Base-by-base conservation (phyloP, 257 asterid species). In the Catharanthus roseus region DNA sequence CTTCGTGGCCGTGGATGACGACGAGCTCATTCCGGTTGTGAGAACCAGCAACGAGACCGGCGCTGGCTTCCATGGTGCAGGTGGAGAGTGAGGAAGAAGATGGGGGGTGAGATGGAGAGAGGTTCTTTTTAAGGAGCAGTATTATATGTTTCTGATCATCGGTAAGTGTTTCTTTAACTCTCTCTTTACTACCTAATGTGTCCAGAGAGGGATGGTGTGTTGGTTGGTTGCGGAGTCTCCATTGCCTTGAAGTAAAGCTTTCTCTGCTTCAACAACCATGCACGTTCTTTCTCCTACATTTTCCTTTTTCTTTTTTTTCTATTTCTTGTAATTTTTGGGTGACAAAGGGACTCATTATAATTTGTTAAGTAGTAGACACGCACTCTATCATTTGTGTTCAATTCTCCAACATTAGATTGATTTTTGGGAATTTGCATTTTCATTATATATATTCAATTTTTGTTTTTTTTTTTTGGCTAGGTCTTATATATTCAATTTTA, bases 11-110 rank as follows among this genome's bases (percentile, higher is more conserved):
- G 34, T 90, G 97, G 71, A 92, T 92, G 85, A 92, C 98, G 2
- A 93, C 93, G 5, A 93, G 97, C 79, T 93, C 98, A 70, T 93
- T 93, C 82, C 96, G 93, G 82, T 90, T 93, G 72, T 93, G 98
- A 29, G 98, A 93, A 77, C 98, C 98, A 7, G 98, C 98, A 5
- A 93, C 98, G 8, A 90, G 93, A 62, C 98, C 98, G 0, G 97
- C 98, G 39, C 90, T 84, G 72, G 98, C 98, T 86, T 93, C 97
- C 98, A 93, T 92, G 75, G 26, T 62, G 70, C 71, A 4, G 41
- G 42, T 38, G 42, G 23, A 64, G 33, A 50, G 72, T 49, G 26
- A 66, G 54, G 75, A 3, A 51, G 39, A 28, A 53, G n/a, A 71
- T 29, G 72, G 75, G 74, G 73, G 70, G 85, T 70, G 76, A 74